These are phyloP conservation scores for Tylopilus plumbeoviolaceoides DNA, from an alignment of 768 basidiomycete species.

Conservation along the genomic window DNA sequence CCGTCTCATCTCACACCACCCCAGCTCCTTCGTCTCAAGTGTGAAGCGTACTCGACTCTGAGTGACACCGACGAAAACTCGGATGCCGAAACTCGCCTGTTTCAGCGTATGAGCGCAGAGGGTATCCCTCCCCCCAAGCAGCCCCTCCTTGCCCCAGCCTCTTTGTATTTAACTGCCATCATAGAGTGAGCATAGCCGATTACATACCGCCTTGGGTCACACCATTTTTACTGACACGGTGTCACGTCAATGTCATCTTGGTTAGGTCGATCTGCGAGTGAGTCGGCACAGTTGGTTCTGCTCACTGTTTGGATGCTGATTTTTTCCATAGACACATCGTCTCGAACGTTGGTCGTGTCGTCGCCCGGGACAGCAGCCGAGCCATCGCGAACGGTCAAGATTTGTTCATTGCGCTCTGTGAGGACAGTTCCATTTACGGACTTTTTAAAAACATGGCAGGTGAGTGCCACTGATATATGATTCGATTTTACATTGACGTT, in stretches of 20 bases:
- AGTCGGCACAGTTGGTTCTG: constrained; percentile 30
- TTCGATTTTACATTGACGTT: constrained; percentile 16
- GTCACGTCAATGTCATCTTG: constrained; percentile 14
- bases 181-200: constrained; percentile 66
- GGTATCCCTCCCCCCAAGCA: constrained; percentile 49
- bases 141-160: constrained; percentile 70
- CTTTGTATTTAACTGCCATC: constrained; percentile 88
- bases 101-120: constrained; percentile 55
- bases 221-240: constrained; percentile 25
- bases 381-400: constrained; percentile 74
- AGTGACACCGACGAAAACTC: constrained; percentile 78
- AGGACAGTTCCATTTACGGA: constrained; percentile 83
- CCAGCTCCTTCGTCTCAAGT: constrained; percentile 78
- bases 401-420: constrained; percentile 83
- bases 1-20: constrained; percentile 8
- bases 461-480: constrained; percentile 33
- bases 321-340: constrained; percentile 63
- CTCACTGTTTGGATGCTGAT: neutral
- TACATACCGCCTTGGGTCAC: constrained; percentile 12
- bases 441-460: constrained; percentile 87
- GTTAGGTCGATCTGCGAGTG: constrained; percentile 84
- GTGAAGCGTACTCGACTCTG: constrained; percentile 83
- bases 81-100: constrained; percentile 55
- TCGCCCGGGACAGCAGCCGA: constrained; percentile 80
- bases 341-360: constrained; percentile 79